These are phyloP conservation scores for Pugionium cornutum DNA, from an alignment of 345 rosid species.

Conservation along the genomic window DNA sequence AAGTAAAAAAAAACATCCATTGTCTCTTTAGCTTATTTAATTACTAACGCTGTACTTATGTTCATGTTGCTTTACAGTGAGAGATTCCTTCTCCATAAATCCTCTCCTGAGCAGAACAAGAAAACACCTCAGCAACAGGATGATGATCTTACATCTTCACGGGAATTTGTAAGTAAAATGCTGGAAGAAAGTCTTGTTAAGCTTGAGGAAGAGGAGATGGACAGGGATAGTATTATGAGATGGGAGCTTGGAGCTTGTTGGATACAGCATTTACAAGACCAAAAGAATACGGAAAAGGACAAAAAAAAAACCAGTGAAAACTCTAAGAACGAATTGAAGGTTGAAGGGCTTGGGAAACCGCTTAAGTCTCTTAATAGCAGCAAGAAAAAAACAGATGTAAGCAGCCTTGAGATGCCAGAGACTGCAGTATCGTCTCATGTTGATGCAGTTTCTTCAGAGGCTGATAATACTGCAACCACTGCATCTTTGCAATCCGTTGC, in stretches of 20 bases:
- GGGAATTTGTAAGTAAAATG: conserved; percentile 64
- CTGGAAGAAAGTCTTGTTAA: conserved; percentile 76
- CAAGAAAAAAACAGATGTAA: conserved; percentile 68
- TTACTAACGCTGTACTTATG: conserved; percentile 16
- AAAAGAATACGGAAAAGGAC: conserved; percentile 78
- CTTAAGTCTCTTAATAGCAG: conserved; percentile 78
- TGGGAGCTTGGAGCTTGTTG: conserved; percentile 99
- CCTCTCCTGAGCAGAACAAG: conserved; percentile 56
- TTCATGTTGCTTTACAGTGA: conserved; percentile 54
- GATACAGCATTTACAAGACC: conserved; percentile 97
- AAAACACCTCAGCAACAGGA: conserved; percentile 44
- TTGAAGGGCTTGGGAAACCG: conserved; percentile 95
- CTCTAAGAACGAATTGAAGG: conserved; percentile 80
- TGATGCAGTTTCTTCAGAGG: conserved; percentile 46
- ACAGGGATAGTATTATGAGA: conserved; percentile 63
- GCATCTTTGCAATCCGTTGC: conserved; percentile 54
- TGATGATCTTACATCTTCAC: conserved; percentile 64
- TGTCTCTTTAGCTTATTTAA: conserved; percentile 14
- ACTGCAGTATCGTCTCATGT: conserved; percentile 46
- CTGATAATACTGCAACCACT: conserved; percentile 43
- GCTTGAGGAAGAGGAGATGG: conserved; percentile 69
- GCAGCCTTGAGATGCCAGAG: conserved; percentile 41
- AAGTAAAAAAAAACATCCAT: background rate
- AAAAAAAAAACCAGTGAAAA: conserved; percentile 68
- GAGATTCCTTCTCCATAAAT: conserved; percentile 78